Evolutionary conservation across 345 rosid genomes (phyloP).

Genomic region (Arabis hirsuta): DNA sequence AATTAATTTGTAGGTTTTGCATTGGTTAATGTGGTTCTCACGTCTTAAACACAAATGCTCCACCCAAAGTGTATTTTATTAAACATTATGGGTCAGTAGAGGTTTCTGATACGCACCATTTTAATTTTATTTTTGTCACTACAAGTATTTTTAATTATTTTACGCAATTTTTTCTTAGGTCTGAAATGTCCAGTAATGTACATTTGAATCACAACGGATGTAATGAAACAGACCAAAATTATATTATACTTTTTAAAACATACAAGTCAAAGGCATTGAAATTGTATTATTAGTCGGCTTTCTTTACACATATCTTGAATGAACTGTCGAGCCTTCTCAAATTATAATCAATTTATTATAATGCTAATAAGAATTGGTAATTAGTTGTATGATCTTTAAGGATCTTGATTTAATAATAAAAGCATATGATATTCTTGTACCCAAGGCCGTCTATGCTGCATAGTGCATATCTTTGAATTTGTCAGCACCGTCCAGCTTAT

Average conservation of each 20-base stretch:
- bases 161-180: neutral
- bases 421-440: neutral
- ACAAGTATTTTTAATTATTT: neutral
- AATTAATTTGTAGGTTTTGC: neutral
- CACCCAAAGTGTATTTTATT: neutral
- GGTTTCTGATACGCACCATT: neutral
- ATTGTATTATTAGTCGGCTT: slow-evolving; percentile 4
- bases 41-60: slow-evolving; percentile 2
- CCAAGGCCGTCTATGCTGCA: too few species aligned
- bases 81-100: neutral
- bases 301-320: neutral
- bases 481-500: slow-evolving; percentile 28
- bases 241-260: slow-evolving; percentile 2
- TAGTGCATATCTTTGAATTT: slow-evolving; percentile 26
- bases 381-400: slow-evolving; percentile 32
- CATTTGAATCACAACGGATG: neutral
- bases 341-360: neutral
- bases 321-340: slow-evolving; percentile 22
- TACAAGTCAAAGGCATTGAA: slow-evolving; percentile 14
- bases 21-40: neutral
- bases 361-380: slow-evolving; percentile 2
- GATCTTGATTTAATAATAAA: slow-evolving; percentile 18
- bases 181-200: neutral
- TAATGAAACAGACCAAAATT: slow-evolving; percentile 5
- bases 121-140: neutral